Percentiles rank a stretch among this genome's conserved stretches.
These are phyloP conservation scores for Acacia crassicarpa DNA, from an alignment of 306 rosid genomes.

Conservation along the genomic window DNA sequence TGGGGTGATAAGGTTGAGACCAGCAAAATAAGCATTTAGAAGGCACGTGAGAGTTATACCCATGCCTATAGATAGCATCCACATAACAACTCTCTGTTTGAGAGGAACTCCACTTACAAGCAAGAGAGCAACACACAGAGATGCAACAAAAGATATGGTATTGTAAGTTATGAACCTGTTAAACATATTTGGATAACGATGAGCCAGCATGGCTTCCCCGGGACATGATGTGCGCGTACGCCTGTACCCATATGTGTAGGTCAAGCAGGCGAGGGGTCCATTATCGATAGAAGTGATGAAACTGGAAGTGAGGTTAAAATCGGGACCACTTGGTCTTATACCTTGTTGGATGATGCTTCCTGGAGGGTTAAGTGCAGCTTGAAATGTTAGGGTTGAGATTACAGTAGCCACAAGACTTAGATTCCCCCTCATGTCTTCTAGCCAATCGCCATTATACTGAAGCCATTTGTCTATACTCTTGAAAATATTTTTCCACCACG, in stretches of 20 bases:
- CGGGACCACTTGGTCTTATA: too few relatives aligned
- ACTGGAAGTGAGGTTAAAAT: too few relatives aligned
- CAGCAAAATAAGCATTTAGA: neutral
- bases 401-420: neutral
- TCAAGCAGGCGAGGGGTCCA: too few relatives aligned
- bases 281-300: too few relatives aligned
- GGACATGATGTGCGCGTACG: too few relatives aligned
- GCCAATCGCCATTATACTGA: neutral
- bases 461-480: neutral
- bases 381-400: neutral
- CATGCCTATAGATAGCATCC: neutral
- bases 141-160: neutral
- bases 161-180: fast-evolving
- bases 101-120: neutral
- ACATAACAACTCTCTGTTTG: neutral
- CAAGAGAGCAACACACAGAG: neutral
- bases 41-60: neutral
- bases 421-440: neutral
- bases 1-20: neutral
- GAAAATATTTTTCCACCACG: neutral
- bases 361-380: neutral
- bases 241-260: too few relatives aligned
- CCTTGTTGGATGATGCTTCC: neutral
- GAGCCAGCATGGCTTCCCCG: neutral
- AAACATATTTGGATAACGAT: fast-evolving